Evolutionary conservation across 129 eudicot species (phyloP).

Genomic region (Daucus carota): DNA sequence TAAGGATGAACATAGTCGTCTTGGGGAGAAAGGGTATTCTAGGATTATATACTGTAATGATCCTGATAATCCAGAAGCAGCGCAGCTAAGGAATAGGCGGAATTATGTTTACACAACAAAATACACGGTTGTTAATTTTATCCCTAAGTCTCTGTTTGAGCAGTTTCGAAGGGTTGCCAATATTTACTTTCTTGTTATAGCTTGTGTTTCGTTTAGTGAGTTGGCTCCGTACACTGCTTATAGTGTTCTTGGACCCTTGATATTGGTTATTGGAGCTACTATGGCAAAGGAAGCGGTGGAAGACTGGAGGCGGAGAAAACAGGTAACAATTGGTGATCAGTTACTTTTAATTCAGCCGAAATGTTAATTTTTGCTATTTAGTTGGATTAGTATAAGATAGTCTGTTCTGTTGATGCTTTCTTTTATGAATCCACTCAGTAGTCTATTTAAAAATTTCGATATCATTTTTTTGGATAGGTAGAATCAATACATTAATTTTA

Average conservation of each 20-base stretch:
- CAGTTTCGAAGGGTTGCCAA: slow-evolving; percentile 96
- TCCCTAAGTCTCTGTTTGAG: slow-evolving; percentile 89
- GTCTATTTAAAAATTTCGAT: neutral
- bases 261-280: slow-evolving; percentile 78
- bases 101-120: slow-evolving; percentile 94
- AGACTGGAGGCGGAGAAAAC: slow-evolving; percentile 89
- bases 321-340: slow-evolving; percentile 31
- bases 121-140: slow-evolving; percentile 76
- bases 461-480: neutral
- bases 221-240: slow-evolving; percentile 66
- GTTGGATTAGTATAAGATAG: neutral
- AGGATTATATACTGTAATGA: slow-evolving; percentile 89
- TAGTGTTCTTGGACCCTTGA: slow-evolving; percentile 65
- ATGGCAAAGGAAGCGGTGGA: slow-evolving; percentile 91
- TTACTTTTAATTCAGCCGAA: neutral
- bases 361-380: neutral
- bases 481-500: neutral
- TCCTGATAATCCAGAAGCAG: slow-evolving; percentile 56
- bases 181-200: slow-evolving; percentile 79
- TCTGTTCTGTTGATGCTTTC: neutral
- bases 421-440: neutral
- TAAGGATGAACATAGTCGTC: slow-evolving; percentile 57
- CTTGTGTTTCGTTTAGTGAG: slow-evolving; percentile 84
- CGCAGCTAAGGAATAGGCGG: slow-evolving; percentile 44
- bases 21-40: slow-evolving; percentile 72